Conservation (phyloP, 2,329 filamentous ascomycete genomes). For the Neofusicoccum kwambonambiense region DNA sequence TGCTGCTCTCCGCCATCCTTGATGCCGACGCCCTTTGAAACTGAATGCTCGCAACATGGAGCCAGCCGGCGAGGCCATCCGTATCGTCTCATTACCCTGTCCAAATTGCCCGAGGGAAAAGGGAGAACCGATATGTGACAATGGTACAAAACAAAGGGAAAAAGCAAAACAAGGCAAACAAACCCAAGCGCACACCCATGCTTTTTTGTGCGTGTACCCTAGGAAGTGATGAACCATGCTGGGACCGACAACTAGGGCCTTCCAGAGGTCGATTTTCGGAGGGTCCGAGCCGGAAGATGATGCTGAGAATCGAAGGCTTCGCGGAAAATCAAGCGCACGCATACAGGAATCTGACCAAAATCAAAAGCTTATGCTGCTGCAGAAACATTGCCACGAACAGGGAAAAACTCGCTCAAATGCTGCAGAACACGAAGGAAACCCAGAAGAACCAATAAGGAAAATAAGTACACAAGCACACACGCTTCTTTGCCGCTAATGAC, state of each 20-base stretch:
- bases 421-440: background rate
- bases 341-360: background rate
- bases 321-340: background rate
- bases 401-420: conserved; percentile 18
- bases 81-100: background rate
- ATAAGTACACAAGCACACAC: conserved; percentile 11
- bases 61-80: background rate
- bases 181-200: conserved; percentile 3
- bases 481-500: conserved; percentile 11
- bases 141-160: conserved; percentile 2
- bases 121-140: conserved; percentile 7
- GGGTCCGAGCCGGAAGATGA: background rate
- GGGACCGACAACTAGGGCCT: background rate
- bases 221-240: background rate
- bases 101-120: background rate
- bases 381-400: background rate
- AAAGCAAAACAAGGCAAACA: conserved; percentile 4
- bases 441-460: background rate
- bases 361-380: conserved; percentile 4
- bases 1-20: background rate
- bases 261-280: background rate
- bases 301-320: conserved; percentile 7
- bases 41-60: background rate
- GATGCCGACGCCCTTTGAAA: too few species aligned
- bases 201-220: conserved; percentile 1